Conservation (phyloP, 2,329 filamentous ascomycete species). For the Trichoderma gracile region DNA sequence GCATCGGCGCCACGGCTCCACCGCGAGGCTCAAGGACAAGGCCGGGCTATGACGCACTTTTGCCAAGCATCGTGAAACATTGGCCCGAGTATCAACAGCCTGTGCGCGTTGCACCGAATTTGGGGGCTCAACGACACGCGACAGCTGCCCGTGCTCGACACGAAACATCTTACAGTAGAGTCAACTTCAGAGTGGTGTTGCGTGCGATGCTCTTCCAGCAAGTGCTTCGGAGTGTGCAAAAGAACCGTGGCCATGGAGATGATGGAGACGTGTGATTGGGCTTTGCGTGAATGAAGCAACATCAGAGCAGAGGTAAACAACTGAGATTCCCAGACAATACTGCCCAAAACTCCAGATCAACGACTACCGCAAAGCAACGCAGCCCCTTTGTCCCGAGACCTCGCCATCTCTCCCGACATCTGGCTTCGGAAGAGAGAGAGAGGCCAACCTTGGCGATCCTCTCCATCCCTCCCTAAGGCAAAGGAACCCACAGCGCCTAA, state of each 20-base stretch:
- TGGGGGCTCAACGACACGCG: constrained; percentile 1
- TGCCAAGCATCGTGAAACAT: constrained; percentile 21
- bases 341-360: background rate
- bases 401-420: background rate
- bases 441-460: background rate
- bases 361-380: background rate
- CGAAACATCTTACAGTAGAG: background rate
- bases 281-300: background rate
- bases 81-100: background rate
- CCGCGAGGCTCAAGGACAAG: constrained; percentile 1
- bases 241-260: background rate
- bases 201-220: background rate
- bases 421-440: background rate
- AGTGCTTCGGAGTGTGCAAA: background rate
- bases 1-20: constrained; percentile 19
- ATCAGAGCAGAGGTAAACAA: no score
- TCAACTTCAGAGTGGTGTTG: no score
- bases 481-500: constrained; percentile 2
- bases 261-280: background rate
- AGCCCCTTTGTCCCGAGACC: background rate
- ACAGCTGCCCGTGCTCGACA: background rate
- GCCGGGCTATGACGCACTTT: constrained; percentile 25
- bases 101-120: background rate
- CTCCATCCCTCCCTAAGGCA: background rate
- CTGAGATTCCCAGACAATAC: no score